Conservation (phyloP, 2,329 filamentous ascomycete genomes). For the Cryphonectria radicalis region DNA sequence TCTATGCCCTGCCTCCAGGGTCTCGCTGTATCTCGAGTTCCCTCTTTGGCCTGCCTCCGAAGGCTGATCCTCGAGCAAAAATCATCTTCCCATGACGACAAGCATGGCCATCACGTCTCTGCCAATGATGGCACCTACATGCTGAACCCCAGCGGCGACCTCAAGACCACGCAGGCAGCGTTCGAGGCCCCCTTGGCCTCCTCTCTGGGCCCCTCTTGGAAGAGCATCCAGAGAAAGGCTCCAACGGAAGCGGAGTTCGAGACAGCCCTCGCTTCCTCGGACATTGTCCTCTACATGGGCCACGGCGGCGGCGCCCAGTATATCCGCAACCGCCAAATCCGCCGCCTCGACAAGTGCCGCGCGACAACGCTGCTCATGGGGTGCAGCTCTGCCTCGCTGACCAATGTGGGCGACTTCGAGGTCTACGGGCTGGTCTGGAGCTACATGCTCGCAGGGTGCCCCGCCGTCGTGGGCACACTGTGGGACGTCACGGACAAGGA, state of each 20-base stretch:
- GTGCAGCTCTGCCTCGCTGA: conserved; percentile 83
- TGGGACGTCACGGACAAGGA: conserved; percentile 99
- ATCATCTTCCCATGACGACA: conserved; percentile 16
- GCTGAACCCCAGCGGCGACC: conserved; percentile 85
- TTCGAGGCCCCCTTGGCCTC: conserved; percentile 69
- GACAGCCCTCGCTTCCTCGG: conserved; percentile 63
- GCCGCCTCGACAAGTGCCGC: conserved; percentile 73
- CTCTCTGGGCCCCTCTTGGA: conserved; percentile 72
- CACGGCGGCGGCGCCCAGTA: conserved; percentile 96
- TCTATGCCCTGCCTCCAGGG: conserved; percentile 84
- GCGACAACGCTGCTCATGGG: conserved; percentile 90
- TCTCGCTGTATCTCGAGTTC: conserved; percentile 82
- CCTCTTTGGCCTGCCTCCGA: conserved; percentile 81
- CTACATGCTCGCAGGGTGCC: conserved; percentile 86
- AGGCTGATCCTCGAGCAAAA: conserved; percentile 68
- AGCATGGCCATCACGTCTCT: conserved; percentile 59
- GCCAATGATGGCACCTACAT: conserved; percentile 71
- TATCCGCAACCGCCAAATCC: conserved; percentile 82
- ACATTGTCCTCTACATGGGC: conserved; percentile 90
- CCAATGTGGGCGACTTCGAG: conserved; percentile 84
- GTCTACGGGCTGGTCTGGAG: conserved; percentile 88
- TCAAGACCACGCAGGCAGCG: conserved; percentile 76
- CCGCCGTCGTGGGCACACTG: conserved; percentile 86
- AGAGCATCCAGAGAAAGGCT: conserved; percentile 65
- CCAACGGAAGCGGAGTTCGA: conserved; percentile 83